Evolutionary conservation across 192 early-diverging fungal genomes (phyloP).

Genomic region (Phlyctochytrium bullatum): DNA sequence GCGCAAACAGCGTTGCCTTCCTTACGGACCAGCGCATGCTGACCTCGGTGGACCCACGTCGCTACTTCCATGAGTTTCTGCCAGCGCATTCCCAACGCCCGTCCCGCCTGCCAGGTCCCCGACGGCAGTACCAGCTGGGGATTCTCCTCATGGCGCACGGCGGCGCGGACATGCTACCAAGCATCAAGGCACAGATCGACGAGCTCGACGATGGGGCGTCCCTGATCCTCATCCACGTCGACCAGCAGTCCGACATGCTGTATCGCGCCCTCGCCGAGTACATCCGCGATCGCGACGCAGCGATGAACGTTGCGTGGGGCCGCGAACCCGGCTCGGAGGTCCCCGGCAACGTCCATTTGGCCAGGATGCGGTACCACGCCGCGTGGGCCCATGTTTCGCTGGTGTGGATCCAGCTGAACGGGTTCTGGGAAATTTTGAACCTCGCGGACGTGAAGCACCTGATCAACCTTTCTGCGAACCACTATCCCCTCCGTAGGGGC

Average conservation of each 20-base stretch:
- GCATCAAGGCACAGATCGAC: constrained; percentile 29
- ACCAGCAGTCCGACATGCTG: constrained; percentile 7
- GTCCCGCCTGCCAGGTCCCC: neutral
- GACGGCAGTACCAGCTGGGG: constrained; percentile 29
- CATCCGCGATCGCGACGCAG: constrained; percentile 7
- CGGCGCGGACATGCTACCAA: neutral
- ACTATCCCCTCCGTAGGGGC: constrained; percentile 39
- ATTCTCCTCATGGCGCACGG: constrained; percentile 49
- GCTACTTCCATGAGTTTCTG: constrained; percentile 26
- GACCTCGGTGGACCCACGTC: constrained; percentile 13
- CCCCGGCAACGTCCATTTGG: constrained; percentile 35
- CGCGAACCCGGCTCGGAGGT: neutral
- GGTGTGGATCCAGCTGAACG: constrained; percentile 42
- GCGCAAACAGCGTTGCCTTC: constrained; percentile 29
- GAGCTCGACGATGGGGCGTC: constrained; percentile 39
- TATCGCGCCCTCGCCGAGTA: constrained; percentile 13
- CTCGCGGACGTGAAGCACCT: constrained; percentile 52
- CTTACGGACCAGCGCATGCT: constrained; percentile 31
- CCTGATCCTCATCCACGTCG: constrained; percentile 48
- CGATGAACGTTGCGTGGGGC: neutral
- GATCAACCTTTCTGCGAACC: constrained; percentile 40
- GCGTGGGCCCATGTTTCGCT: constrained; percentile 47
- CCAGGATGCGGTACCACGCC: constrained; percentile 28
- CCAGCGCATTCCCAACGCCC: constrained; percentile 7
- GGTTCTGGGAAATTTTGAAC: constrained; percentile 49